A percentile compares a stretch with the other conserved stretches of the same genome.
Evolutionary conservation across 768 basidiomycete species (phyloP).

Genomic region (Russula griseocarnosa): DNA sequence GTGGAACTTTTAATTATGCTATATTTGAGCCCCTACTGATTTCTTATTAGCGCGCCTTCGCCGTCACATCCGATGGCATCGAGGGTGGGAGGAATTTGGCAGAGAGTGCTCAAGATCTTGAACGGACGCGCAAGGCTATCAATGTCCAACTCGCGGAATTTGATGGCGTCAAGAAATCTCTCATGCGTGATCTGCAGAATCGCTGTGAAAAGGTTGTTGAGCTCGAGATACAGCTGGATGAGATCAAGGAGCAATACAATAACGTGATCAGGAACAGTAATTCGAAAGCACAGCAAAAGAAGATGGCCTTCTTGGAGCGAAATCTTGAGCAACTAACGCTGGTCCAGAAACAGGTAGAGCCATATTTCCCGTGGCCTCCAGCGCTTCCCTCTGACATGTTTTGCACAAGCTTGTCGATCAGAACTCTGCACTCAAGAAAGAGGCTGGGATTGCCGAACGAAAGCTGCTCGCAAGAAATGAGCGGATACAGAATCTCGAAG

Average conservation of each 20-base stretch:
- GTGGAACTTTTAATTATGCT: conserved; percentile 44
- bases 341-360: conserved; percentile 90
- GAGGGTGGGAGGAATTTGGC: conserved; percentile 96
- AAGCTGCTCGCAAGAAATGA: conserved; percentile 95
- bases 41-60: conserved; percentile 80
- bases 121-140: conserved; percentile 93
- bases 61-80: conserved; percentile 94
- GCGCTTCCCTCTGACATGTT: conserved; percentile 18
- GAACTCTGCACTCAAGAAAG: conserved; percentile 95
- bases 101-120: conserved; percentile 95
- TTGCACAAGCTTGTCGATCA: conserved; percentile 86
- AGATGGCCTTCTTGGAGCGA: conserved; percentile 97
- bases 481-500: conserved; percentile 94
- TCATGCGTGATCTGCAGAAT: conserved; percentile 98
- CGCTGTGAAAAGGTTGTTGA: conserved; percentile 99
- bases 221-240: conserved; percentile 96
- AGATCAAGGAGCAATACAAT: conserved; percentile 98
- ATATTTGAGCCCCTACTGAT: conserved; percentile 23
- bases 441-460: conserved; percentile 93
- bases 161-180: conserved; percentile 96
- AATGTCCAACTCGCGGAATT: conserved; percentile 98
- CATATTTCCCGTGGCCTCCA: conserved; percentile 2
- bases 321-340: conserved; percentile 92
- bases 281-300: conserved; percentile 97
- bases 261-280: conserved; percentile 98